These are phyloP conservation scores for Phytophthora vignae DNA, from an alignment of 352 stramenopile genomes.

Conservation along the genomic window DNA sequence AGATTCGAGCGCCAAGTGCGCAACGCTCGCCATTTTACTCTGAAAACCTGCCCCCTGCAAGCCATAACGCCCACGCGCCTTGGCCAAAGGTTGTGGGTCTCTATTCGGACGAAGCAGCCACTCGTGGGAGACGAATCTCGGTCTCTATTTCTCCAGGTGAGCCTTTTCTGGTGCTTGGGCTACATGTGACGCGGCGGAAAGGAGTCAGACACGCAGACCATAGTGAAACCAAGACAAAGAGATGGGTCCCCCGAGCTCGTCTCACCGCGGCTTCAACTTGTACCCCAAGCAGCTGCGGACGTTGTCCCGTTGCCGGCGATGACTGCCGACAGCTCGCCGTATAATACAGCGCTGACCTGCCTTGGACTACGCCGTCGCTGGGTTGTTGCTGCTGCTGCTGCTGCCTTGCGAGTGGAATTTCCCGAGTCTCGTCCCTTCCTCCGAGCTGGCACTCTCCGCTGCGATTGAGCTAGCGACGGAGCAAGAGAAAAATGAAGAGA, in stretches of 20 bases:
- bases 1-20: neutral
- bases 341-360: neutral
- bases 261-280: constrained; percentile 30
- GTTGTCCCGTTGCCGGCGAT: constrained; percentile 18
- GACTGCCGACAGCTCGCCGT: neutral
- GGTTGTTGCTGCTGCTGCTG: neutral
- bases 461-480: constrained; percentile 9
- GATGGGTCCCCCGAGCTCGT: constrained; percentile 21
- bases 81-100: neutral
- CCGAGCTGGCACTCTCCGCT: neutral
- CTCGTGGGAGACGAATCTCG: neutral
- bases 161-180: constrained; percentile 27
- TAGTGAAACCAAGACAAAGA: constrained; percentile 30
- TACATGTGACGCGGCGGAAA: constrained; percentile 34
- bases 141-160: neutral
- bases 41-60: no score
- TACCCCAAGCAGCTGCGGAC: constrained; percentile 10
- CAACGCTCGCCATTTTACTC: no score
- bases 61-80: no score
- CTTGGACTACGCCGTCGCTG: neutral
- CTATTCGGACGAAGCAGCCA: neutral
- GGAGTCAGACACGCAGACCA: constrained; percentile 17
- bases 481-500: neutral
- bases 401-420: neutral
- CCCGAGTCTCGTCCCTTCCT: neutral